Base-by-base conservation (phyloP, 257 asterid species). In the Catharanthus roseus region DNA sequence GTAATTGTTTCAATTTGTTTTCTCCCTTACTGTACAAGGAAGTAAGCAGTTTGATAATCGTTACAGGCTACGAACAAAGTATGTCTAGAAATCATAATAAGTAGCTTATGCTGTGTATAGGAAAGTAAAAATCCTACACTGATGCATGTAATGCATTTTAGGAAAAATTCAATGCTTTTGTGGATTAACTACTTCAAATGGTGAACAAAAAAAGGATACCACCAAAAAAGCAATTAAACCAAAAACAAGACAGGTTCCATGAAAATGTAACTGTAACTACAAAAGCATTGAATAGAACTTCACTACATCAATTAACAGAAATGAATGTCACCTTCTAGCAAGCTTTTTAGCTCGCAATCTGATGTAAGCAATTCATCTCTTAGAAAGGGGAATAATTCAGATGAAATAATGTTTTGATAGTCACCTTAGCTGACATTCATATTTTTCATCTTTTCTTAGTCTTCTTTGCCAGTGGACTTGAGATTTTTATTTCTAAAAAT, bases 1-100 rank as follows among this genome's bases (percentile, higher is more conserved):
- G 97, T 93, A 91, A 79, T 51, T 77, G 58, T 50, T 65, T 34
- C 63, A 6, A 8, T 51, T 58, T 34, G 58, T 70, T 62, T 65
- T 50, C 56, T 58, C 39, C 67, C 11, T 34, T 78, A 18, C 13
- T 11, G 33, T 10, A n/a, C 26, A 12, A 55, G 13, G 29, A 34
- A 31, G 6, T 0, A 51, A 21, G 31, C n/a, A 54, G 36, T 38
- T 39, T 72, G 53, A 36, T 42, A 19, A 16, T 9, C 31, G 12
- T 24, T 39, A 13, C 29, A 10, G 10, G 16, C 29, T 58, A 45
- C 1, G 18, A 23, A 5, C 47, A 38, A 9, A 39, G 36, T 39
- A 55, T 12, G 72, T 29, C 19, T 11, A 18, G 49, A 68, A 31
- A 31, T 11, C 11, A 41, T 39, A 57, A 41, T 21, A 31, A 45